Evolutionary conservation across 208 protist genomes (phyloP).

Genomic region (Leishmania turanica): DNA sequence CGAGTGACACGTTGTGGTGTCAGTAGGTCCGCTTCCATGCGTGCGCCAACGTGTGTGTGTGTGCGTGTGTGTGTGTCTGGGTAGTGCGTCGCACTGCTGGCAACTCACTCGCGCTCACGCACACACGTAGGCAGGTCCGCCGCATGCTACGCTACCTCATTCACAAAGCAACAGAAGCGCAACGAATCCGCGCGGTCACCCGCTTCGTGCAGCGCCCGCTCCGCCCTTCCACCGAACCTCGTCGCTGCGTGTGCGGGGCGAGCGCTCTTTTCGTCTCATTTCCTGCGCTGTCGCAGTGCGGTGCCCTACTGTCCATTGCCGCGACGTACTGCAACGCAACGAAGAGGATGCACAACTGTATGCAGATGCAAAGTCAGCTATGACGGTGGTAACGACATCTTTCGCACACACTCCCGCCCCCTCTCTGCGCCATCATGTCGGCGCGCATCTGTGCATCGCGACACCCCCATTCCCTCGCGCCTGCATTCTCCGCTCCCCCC

Average conservation of each 20-base stretch:
- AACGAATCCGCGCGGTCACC: not conserved
- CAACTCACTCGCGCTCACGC: not conserved
- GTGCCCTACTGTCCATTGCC: not conserved
- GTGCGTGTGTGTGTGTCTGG: not conserved
- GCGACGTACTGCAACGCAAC: not conserved
- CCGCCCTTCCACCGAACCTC: not conserved
- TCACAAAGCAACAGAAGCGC: not conserved
- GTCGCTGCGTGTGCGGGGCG: not conserved
- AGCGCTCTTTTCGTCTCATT: not conserved
- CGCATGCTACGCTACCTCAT: not conserved
- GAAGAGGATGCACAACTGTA: not conserved
- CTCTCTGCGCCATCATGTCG: not conserved
- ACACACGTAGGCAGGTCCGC: not conserved
- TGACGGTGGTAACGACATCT: not conserved
- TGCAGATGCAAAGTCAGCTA: not conserved
- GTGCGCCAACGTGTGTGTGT: not conserved
- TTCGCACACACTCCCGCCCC: not conserved
- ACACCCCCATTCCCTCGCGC: not conserved
- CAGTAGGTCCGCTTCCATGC: not conserved
- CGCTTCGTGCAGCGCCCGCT: not conserved
- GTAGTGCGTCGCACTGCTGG: not conserved
- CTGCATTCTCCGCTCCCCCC: not conserved
- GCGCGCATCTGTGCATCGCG: not conserved
- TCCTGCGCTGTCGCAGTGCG: not conserved
- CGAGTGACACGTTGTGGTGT: not conserved